phyloP scores from a whole-genome alignment of 2,329 filamentous ascomycete genomes.

The Diaporthe destruens region DNA sequence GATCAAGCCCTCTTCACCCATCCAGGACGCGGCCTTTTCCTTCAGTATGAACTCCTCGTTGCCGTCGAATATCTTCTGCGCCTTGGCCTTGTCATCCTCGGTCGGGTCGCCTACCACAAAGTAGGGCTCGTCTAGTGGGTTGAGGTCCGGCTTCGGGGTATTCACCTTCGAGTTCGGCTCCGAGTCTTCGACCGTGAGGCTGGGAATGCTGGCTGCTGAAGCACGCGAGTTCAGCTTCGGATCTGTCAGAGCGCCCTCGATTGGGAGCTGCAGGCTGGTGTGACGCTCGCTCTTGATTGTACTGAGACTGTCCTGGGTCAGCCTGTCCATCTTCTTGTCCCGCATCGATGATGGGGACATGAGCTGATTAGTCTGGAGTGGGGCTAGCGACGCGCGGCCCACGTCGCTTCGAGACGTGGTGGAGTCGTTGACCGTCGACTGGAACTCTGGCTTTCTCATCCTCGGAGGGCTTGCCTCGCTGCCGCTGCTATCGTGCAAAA shows the following conservation, averaged over 20 bases:
- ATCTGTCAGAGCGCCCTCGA: constrained; percentile 56
- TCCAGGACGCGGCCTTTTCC: constrained; percentile 85
- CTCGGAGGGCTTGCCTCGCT: constrained; percentile 56
- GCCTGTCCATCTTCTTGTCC: constrained; percentile 40
- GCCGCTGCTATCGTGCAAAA: constrained; percentile 66
- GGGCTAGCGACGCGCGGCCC: constrained; percentile 28
- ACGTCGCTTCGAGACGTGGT: constrained; percentile 10
- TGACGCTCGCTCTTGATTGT: constrained; percentile 50
- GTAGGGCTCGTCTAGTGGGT: constrained; percentile 68
- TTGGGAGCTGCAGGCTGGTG: constrained; percentile 57
- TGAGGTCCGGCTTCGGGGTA: constrained; percentile 48
- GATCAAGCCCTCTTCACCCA: constrained; percentile 79
- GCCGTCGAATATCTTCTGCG: constrained; percentile 85
- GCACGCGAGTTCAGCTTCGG: constrained; percentile 48
- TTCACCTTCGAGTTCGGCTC: constrained; percentile 54
- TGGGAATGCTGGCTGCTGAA: constrained; percentile 55
- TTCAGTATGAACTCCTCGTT: constrained; percentile 84
- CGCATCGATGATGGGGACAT: constrained; percentile 32
- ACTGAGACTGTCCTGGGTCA: constrained; percentile 40
- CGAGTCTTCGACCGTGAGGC: constrained; percentile 58
- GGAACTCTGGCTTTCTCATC: constrained; percentile 27
- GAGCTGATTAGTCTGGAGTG: constrained; percentile 33
- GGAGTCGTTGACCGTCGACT: background rate
- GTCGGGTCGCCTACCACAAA: constrained; percentile 70
- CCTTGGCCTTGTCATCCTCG: constrained; percentile 80